Conservation (phyloP, 2,329 filamentous ascomycete genomes). For the Colletotrichum orchidophilum region DNA sequence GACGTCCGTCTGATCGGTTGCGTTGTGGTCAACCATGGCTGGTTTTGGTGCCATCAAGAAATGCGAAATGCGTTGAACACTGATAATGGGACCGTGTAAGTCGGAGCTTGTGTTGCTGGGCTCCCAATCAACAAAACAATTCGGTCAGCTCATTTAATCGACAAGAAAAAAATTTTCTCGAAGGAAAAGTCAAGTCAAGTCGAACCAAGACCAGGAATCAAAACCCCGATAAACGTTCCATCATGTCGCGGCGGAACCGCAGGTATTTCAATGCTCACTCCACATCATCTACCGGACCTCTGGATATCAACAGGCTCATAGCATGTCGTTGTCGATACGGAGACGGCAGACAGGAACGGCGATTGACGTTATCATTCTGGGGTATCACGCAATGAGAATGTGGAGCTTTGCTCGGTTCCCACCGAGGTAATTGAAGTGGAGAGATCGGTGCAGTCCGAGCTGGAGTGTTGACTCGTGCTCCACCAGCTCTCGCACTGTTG, state of each 20-base stretch:
- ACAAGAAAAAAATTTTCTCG: neutral
- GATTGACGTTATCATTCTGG: conserved; percentile 27
- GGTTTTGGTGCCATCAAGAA: conserved; percentile 17
- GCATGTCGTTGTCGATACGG: conserved; percentile 18
- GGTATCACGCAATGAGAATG: conserved; percentile 25
- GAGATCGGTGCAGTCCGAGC: conserved; percentile 28
- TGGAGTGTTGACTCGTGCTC: conserved; percentile 1
- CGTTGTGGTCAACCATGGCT: neutral
- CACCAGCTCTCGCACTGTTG: neutral
- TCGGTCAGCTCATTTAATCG: neutral
- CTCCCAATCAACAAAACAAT: neutral
- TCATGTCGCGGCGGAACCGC: neutral
- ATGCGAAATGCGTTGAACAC: neutral
- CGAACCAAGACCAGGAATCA: neutral
- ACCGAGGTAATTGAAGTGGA: conserved; percentile 17
- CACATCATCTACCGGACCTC: neutral
- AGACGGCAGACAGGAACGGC: neutral
- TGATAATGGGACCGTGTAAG: conserved; percentile 5
- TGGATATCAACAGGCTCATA: neutral
- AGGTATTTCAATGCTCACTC: conserved; percentile 12
- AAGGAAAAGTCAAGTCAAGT: neutral
- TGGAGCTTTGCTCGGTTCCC: conserved; percentile 17
- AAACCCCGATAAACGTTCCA: neutral
- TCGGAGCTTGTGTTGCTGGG: neutral
- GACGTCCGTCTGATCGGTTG: neutral